Conservation (phyloP, 108 stramenopile genomes). For the Discostella pseudostelligera region DNA sequence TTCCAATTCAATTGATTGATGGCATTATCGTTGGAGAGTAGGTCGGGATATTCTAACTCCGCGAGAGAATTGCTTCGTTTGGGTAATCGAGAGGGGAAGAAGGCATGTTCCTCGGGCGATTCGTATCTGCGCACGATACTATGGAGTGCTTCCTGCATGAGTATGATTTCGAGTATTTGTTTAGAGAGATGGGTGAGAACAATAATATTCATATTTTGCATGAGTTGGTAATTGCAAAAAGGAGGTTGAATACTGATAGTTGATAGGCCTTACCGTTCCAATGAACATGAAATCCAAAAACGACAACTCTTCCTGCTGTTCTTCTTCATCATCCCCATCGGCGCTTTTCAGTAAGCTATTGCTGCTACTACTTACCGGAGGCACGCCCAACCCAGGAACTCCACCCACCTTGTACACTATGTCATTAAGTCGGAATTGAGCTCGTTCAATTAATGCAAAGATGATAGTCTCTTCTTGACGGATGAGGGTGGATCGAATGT, state of each 20-base stretch:
- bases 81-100: constrained; percentile 88
- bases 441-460: constrained; percentile 96
- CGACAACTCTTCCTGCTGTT: constrained; percentile 49
- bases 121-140: constrained; percentile 95
- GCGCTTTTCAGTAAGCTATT: neutral
- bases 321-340: constrained; percentile 12
- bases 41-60: constrained; percentile 76
- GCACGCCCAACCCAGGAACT: constrained; percentile 59
- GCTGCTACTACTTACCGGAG: constrained; percentile 36
- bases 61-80: constrained; percentile 66
- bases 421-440: constrained; percentile 89
- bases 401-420: constrained; percentile 82
- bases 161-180: neutral
- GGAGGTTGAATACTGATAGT: no score
- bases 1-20: constrained; percentile 90
- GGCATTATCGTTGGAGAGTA: constrained; percentile 62
- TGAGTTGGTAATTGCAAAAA: neutral
- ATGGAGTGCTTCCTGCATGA: constrained; percentile 83
- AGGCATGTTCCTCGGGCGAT: constrained; percentile 96
- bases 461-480: constrained; percentile 99
- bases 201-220: no score
- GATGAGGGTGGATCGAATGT: constrained; percentile 84
- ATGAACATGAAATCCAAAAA: constrained; percentile 95
- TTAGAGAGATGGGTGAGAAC: no score
- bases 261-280: constrained; percentile 70